Evolutionary conservation across 192 early-diverging fungal species (phyloP).

Genomic region (Pilobolus umbonatus): DNA sequence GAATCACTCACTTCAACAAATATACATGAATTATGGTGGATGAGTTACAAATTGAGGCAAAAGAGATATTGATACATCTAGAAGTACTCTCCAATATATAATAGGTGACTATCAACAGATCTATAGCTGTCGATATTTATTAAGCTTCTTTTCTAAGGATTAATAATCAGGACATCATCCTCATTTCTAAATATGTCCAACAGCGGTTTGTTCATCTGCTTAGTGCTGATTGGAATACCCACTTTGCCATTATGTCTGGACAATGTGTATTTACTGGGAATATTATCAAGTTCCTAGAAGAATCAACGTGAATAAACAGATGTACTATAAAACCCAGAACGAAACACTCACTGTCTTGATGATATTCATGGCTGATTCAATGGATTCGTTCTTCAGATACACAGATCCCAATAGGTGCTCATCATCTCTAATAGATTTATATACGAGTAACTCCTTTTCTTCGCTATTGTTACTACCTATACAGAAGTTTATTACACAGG

Average conservation of each 20-base stretch:
- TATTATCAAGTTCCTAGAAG: constrained; percentile 52
- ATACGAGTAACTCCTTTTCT: constrained; percentile 57
- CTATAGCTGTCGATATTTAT: no score
- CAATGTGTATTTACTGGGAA: constrained; percentile 44
- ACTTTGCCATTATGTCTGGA: constrained; percentile 54
- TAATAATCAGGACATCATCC: constrained; percentile 46
- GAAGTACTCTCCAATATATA: no score
- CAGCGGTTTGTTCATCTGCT: constrained; percentile 50
- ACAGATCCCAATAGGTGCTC: constrained; percentile 56
- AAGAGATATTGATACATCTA: no score
- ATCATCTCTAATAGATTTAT: constrained; percentile 38
- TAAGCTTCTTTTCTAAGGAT: no score
- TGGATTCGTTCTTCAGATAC: constrained; percentile 45
- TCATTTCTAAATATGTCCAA: constrained; percentile 48
- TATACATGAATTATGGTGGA: no score
- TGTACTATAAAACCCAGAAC: not conserved
- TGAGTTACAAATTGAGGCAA: no score
- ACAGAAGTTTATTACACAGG: not conserved
- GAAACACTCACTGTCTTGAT: constrained; percentile 37
- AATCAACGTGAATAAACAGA: not conserved
- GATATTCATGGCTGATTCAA: constrained; percentile 32
- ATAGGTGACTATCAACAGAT: no score
- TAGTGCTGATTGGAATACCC: constrained; percentile 52
- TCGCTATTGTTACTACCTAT: constrained; percentile 8
- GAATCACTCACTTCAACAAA: no score